phyloP scores from a whole-genome alignment of 257 asterid genomes.

The Ehretia macrophylla region DNA sequence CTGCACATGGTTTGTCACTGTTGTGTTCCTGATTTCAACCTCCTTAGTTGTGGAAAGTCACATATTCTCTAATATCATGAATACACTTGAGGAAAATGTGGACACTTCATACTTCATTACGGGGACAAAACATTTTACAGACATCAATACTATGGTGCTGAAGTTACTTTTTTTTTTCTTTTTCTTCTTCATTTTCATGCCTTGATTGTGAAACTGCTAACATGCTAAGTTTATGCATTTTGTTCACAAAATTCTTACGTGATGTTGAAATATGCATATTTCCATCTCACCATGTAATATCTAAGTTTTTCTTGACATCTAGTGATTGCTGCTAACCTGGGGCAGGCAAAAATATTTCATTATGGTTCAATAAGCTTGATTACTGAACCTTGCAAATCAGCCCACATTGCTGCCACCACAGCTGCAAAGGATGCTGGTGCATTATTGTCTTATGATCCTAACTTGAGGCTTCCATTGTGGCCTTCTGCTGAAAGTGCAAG shows the following conservation, averaged over 20 bases:
- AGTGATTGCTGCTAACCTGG: slow-evolving; percentile 7
- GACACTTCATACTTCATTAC: neutral
- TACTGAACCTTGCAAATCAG: slow-evolving; percentile 93
- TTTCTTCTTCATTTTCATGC: neutral
- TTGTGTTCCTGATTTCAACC: no score
- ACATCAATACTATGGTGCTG: neutral
- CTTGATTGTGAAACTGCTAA: neutral
- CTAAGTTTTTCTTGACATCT: neutral
- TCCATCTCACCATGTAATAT: neutral
- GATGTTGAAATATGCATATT: no score
- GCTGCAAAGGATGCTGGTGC: slow-evolving; percentile 94
- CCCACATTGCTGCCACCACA: slow-evolving; percentile 83
- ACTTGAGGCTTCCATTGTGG: slow-evolving; percentile 97
- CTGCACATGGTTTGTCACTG: neutral
- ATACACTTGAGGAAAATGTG: neutral
- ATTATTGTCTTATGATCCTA: slow-evolving; percentile 92
- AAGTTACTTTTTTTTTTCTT: neutral
- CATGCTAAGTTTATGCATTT: no score
- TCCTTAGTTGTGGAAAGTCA: no score
- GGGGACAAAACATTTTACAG: neutral
- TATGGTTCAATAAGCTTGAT: slow-evolving; percentile 96
- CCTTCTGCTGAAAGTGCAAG: slow-evolving; percentile 92
- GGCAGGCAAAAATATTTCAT: slow-evolving; percentile 91
- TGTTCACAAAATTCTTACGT: no score
- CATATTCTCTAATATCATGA: neutral